Percentiles rank a stretch among this genome's conserved stretches.
Evolutionary conservation across 1,284 basidiomycete species (phyloP).

Genomic region (Xerocomus nothofagi): DNA sequence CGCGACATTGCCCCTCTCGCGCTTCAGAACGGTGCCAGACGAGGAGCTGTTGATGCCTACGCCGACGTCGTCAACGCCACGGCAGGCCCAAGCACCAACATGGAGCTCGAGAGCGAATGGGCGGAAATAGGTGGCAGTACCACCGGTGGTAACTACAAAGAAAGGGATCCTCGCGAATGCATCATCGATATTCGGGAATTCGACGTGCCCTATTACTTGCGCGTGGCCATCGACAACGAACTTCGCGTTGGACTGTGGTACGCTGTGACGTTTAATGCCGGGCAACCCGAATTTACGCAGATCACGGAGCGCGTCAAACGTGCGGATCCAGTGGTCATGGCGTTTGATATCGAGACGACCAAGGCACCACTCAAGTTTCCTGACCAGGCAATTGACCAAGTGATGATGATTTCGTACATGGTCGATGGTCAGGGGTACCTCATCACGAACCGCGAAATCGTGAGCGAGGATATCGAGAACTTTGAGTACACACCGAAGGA

Average conservation of each 20-base stretch:
- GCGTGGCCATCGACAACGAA: constrained; percentile 98
- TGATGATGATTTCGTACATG: constrained; percentile 99
- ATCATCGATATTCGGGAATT: constrained; percentile 96
- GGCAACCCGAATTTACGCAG: constrained; percentile 73
- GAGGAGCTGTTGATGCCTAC: constrained; percentile 95
- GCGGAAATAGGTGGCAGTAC: constrained; percentile 47
- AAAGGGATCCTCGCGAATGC: constrained; percentile 83
- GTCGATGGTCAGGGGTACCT: constrained; percentile 95
- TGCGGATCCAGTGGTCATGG: constrained; percentile 99
- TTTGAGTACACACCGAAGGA: constrained; percentile 99
- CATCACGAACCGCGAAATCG: constrained; percentile 97
- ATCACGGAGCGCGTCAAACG: constrained; percentile 91
- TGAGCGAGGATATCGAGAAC: constrained; percentile 96
- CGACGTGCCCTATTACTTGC: constrained; percentile 97
- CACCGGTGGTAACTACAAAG: constrained; percentile 45
- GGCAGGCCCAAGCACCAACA: constrained; percentile 50
- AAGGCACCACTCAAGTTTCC: constrained; percentile 99
- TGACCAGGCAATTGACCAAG: constrained; percentile 92
- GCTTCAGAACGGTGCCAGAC: constrained; percentile 87
- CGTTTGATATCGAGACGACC: constrained; percentile 98
- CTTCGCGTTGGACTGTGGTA: constrained; percentile 99
- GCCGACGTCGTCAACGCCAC: constrained; percentile 94
- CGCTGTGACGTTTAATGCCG: constrained; percentile 79
- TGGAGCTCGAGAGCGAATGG: constrained; percentile 73
- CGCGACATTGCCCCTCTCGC: constrained; percentile 91